Evolutionary conservation across 208 protist genomes (phyloP), one percentile per base, ranked within the genome.

Genomic region (Zelonia costaricensis): DNA sequence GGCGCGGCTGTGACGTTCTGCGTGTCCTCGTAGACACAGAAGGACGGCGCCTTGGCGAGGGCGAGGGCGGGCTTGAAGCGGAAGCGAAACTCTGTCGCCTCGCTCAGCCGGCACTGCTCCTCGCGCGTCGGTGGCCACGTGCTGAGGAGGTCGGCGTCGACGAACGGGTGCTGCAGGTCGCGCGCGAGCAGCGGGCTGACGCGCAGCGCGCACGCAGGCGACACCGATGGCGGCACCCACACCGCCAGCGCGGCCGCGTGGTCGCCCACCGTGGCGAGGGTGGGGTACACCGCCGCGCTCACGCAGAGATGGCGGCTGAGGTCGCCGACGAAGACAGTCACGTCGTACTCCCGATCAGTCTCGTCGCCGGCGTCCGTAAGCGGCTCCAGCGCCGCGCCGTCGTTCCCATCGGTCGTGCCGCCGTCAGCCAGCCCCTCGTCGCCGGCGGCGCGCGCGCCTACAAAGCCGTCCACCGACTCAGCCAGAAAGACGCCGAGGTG

Each of bases 271-370:
- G 36, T 35, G 8, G 2, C 22, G 20, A 9, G 22, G n/a, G 27
- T 39, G 4, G 62, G 15, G 51, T 71, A 71, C 20, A 76, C 27
- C 15, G 62, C 62, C 1, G 60, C 57, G 16, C 55, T 30, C 27
- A 76, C 12, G 60, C 69, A 69, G 2, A 57, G 28, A 0, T 25
- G 27, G 42, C 42, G 35, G 9, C 49, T 69, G 49, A 68, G 56
- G 57, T 76, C 69, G 10, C 40, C 69, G 1, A 69, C 18, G 27
- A 69, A 69, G 10, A 69, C 12, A 31, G 4, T 48, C 16, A 69
- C 51, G 4, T 58, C 49, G 25, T 59, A 57, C 12, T 33, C 40
- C 10, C 13, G 59, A 30, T 48, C 54, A 6, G 56, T 65, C 30
- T 61, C 61, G 35, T 69, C 69, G 35, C 54, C 39, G 20, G 18